Base-by-base conservation (phyloP, 768 basidiomycete species). In the Leccinum rimulosum region DNA sequence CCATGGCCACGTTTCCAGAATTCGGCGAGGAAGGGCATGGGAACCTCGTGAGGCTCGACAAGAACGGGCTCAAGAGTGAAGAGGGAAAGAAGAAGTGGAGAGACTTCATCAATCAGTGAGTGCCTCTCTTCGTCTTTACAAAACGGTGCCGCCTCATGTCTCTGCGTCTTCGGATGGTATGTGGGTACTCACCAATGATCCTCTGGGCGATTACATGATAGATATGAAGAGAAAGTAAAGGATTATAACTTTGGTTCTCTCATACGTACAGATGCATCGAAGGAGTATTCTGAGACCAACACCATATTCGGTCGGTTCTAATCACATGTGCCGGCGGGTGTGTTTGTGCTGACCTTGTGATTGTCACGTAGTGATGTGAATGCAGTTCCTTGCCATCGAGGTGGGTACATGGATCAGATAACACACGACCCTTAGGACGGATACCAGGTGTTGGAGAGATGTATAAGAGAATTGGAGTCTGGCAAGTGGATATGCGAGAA, bases 181-280 rank as follows among this genome's bases (percentile, higher is more conserved):
- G 55, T 59, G 54, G 35, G 54, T 43, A 36, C 61, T 61, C 53
- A 68, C 53, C 19, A 28, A 50, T 25, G 31, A 45, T 27, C 45
- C 11, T 25, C 9, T 47, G 43, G 30, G 11, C 45, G 63, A 43
- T 53, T 58, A 36, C 19, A 19, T 36, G 59, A 38, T 31, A 92
- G 92, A 59, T 97, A 95, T 76, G 90, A 96, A 76, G 87, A 89
- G 59, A 91, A 89, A 68, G 79, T 98, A 55, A 89, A 90, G 68
- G 94, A 98, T 64, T 93, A 89, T 76, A 98, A 98, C 80, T 98
- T 98, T 75, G 97, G 97, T 19, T 98, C 93, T 2, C 79, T 99
- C 64, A 89, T 99, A 63, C 84, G 97, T 53, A 87, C 84, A 50
- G 84, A 97, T 68, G 82, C 88, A 38, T 78, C 77, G 51, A 80